phyloP scores from a whole-genome alignment of 108 stramenopile genomes.

The Poteriospumella lacustris region DNA sequence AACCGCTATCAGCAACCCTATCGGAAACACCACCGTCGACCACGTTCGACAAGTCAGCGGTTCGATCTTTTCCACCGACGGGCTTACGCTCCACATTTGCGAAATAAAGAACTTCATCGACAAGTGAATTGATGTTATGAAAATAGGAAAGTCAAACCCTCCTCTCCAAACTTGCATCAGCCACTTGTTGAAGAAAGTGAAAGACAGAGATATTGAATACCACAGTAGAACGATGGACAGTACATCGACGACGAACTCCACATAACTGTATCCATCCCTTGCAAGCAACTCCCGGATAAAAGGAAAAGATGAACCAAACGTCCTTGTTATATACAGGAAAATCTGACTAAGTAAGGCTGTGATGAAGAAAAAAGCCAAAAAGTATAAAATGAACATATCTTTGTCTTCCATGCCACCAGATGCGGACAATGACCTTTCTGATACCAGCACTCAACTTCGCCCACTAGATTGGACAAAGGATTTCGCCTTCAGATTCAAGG shows the following conservation, averaged over 20 bases:
- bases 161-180: conserved; percentile 32
- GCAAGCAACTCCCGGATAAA: too few species aligned
- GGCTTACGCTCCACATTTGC: not conserved
- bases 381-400: too few species aligned
- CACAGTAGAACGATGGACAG: conserved; percentile 10
- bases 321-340: too few species aligned
- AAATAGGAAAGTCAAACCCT: conserved; percentile 38
- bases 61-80: conserved; percentile 9
- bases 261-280: too few species aligned
- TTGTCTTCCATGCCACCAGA: too few species aligned
- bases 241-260: not conserved
- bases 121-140: conserved; percentile 34
- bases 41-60: not conserved
- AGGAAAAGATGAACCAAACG: too few species aligned
- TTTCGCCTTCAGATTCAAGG: too few species aligned
- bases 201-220: conserved; percentile 28
- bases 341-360: too few species aligned
- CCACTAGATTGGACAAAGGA: too few species aligned
- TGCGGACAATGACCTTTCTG: too few species aligned
- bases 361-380: too few species aligned
- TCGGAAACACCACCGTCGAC: conserved; percentile 28
- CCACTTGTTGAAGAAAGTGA: conserved; percentile 36
- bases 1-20: conserved; percentile 30
- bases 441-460: too few species aligned
- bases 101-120: conserved; percentile 32